Evolutionary conservation across 2,329 filamentous ascomycete species (phyloP).

Genomic region (Apiospora phragmitis): DNA sequence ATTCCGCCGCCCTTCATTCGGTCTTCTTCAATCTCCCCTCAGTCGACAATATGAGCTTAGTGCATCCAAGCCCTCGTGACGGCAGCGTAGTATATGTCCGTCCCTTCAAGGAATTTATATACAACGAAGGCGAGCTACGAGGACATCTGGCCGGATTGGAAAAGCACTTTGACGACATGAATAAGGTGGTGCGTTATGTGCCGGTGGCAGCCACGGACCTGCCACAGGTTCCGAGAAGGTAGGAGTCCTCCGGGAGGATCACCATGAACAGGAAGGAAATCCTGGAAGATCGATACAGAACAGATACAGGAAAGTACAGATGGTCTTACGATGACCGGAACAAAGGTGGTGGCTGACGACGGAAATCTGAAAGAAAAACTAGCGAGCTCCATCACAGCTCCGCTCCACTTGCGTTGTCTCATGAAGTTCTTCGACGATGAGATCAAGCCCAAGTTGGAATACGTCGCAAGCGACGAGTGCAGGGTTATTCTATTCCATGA

Average conservation of each 20-base stretch:
- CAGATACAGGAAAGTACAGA: background rate
- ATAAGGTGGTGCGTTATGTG: no score
- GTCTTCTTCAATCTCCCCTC: background rate
- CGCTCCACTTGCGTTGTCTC: background rate
- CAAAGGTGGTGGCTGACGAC: background rate
- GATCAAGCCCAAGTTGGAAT: slow-evolving; percentile 13
- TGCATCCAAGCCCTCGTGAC: background rate
- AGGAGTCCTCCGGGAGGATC: no score
- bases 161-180: background rate
- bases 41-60: background rate
- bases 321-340: background rate
- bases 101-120: background rate
- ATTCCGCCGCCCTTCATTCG: background rate
- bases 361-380: background rate
- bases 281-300: no score
- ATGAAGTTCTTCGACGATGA: slow-evolving; percentile 14
- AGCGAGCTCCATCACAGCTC: background rate
- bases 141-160: background rate
- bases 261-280: no score
- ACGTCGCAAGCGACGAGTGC: slow-evolving; percentile 14
- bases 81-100: background rate
- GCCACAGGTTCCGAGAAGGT: no score
- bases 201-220: no score
- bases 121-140: background rate
- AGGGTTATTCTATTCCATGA: slow-evolving; percentile 22